phyloP scores from a whole-genome alignment of 805 yeast species.

The Starmerella riodocensis region DNA sequence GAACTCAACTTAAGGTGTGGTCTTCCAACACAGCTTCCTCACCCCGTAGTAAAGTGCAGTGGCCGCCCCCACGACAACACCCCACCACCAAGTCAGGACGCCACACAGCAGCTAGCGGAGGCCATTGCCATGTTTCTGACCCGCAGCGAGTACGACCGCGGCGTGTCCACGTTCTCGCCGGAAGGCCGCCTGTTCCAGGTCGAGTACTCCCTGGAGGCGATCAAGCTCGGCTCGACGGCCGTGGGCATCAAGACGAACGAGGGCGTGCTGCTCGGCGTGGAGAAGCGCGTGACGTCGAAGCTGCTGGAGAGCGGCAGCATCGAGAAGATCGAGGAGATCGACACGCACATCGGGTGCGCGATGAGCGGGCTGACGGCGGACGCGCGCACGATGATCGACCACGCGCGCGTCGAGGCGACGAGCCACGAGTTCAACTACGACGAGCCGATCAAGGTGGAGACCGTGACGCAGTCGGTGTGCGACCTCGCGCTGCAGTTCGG shows the following conservation, averaged over 20 bases:
- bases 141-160: conserved; percentile 99
- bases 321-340: conserved; percentile 92
- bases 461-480: conserved; percentile 91
- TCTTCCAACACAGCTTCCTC: too few relatives aligned
- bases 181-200: conserved; percentile 98
- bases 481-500: conserved; percentile 94
- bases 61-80: too few relatives aligned
- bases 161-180: conserved; percentile 96
- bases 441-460: conserved; percentile 83
- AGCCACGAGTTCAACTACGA: conserved; percentile 83
- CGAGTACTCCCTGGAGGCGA: conserved; percentile 94
- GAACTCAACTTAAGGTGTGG: too few relatives aligned
- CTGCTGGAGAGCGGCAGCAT: conserved; percentile 83
- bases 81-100: too few relatives aligned
- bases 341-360: conserved; percentile 90
- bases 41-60: too few relatives aligned
- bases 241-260: conserved; percentile 91
- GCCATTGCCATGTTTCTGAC: conserved; percentile 66
- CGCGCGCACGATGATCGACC: conserved; percentile 97
- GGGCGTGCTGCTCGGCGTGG: conserved; percentile 94
- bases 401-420: conserved; percentile 73
- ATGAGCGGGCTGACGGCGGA: conserved; percentile 98
- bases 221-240: conserved; percentile 94
- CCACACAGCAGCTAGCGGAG: conserved; percentile 2
- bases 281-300: conserved; percentile 89